Conservation (phyloP, 2,329 filamentous ascomycete species). For the Dichotomopilus funicola region DNA sequence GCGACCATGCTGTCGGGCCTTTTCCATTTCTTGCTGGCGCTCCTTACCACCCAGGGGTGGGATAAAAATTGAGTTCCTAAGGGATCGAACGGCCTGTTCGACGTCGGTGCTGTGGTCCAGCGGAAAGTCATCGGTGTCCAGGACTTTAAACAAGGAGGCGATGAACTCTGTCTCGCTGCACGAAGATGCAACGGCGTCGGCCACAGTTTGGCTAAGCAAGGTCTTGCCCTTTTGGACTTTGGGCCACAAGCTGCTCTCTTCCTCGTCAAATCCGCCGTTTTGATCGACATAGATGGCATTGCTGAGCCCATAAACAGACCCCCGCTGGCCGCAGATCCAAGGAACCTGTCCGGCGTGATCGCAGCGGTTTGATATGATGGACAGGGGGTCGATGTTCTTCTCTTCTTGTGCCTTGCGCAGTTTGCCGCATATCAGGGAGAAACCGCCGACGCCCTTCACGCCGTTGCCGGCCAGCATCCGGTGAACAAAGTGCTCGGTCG, state of each 20-base stretch:
- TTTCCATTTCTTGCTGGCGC: slow-evolving; percentile 40
- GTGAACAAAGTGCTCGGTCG: slow-evolving; percentile 44
- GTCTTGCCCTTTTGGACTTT: slow-evolving; percentile 51
- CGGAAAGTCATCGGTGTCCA: slow-evolving; percentile 54
- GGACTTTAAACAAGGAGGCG: slow-evolving; percentile 45
- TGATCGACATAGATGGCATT: slow-evolving; percentile 51
- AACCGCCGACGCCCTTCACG: slow-evolving; percentile 57
- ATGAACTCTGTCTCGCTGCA: slow-evolving; percentile 43
- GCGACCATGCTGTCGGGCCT: slow-evolving; percentile 29
- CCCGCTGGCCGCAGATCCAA: slow-evolving; percentile 47
- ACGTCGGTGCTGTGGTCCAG: slow-evolving; percentile 38
- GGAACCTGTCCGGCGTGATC: slow-evolving; percentile 49
- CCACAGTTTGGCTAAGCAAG: slow-evolving; percentile 31
- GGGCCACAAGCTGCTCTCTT: slow-evolving; percentile 42
- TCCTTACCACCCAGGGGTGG: slow-evolving; percentile 48
- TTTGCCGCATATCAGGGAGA: slow-evolving; percentile 60
- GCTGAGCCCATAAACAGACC: slow-evolving; percentile 53
- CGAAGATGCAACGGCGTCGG: slow-evolving; percentile 37
- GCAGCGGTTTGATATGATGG: slow-evolving; percentile 57
- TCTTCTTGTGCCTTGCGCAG: slow-evolving; percentile 32
- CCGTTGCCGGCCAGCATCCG: slow-evolving; percentile 46
- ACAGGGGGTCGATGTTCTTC: slow-evolving; percentile 41
- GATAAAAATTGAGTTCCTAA: slow-evolving; percentile 57
- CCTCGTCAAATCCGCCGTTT: slow-evolving; percentile 26
- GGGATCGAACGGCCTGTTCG: slow-evolving; percentile 45